Base-by-base conservation (phyloP, 2,329 filamentous ascomycete genomes). In the Fusarium sp. region DNA sequence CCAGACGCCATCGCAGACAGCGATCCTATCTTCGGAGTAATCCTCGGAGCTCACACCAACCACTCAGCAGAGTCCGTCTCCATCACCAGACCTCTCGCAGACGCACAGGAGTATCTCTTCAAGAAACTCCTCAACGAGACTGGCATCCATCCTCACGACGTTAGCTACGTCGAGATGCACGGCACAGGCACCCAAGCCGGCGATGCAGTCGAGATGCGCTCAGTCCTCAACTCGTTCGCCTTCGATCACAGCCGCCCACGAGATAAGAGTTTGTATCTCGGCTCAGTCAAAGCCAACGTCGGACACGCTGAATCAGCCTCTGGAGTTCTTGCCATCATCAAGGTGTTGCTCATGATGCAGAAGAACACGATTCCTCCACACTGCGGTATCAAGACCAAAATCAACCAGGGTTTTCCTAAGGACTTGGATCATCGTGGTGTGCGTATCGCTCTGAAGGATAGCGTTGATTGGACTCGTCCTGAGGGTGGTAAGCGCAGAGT, bases 161-260 rank as follows among this genome's bases (percentile, higher is more conserved):
- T 97, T 35, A 91, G 91, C 80, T 96, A 95, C 76, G 91, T 97
- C 9, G 94, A 97, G 82, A 94, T 96, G 91, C 94, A 97, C 79
- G 94, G 94, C 15, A 97, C 94, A 3, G 94, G 94, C 31, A 97
- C 94, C 0, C 93, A 97, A 79, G 94, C 93, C 27, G 94, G 94
- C 63, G 94, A 97, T 77, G 91, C 90, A 14, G 92, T 90, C 6
- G 94, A 97, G 80, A 95, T 96, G 92, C 86, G 89, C 4, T 94
- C 92, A 1, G 93, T 97, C 46, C 89, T 91, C 5, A 81, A 85
- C 58, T 82, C 86, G 5, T 89, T 87, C 71, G 86, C 86, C 0
- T 86, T 86, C 0, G 78, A 84, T 27, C 82, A 84, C 23, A 85
- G 86, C 69, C 82, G 86, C 23, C 67, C 60, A 14, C 80, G 85